Base-by-base conservation (phyloP, 2,329 filamentous ascomycete genomes). In the Phyllosticta citrichinensis region DNA sequence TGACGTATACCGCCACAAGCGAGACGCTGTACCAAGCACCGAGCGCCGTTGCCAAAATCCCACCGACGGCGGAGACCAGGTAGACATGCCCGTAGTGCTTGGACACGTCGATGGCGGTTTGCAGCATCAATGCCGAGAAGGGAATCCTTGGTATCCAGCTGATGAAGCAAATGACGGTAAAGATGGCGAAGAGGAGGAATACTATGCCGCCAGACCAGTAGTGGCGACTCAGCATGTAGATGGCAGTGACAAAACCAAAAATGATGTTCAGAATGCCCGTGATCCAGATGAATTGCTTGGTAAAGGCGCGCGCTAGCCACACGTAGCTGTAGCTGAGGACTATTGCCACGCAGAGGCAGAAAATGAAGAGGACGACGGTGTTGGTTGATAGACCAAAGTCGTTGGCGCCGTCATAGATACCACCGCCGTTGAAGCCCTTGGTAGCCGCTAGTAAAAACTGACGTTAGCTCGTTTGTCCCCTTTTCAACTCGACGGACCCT, bases 281-380 rank as follows among this genome's bases (percentile, higher is more conserved):
- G 50, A 91, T 83, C 89, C 91, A 97, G 71, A 97, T 95, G 67
- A 96, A 91, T 69, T 90, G 84, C 75, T 94, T 95, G 3, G 92
- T 91, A 65, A 93, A 93, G 55, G 83, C 76, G 60, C 91, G 84
- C 6, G 89, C 88, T 1, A 86, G 73, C 74, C 85, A 84, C 67
- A 97, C 84, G 71, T 97, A 97, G 22, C 76, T 79, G 69, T 85
- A 88, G 40, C 89, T 92, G 52, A 96, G 77, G 1, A 89, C 80
- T 22, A 92, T 80, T 5, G 91, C 88, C 50, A 91, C 80, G 17
- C 77, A 83, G 8, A 97, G 80, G 8, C 89, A 84, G 71, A 95
- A 92, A 35, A 83, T 81, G 73, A 97, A 96, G 17, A 97, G 81
- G 51, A 96, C 84, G 51, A 97, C 80, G 0, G 91, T 96, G 73